phyloP scores from a whole-genome alignment of 1,284 basidiomycete genomes.

The Ustilago shanxiensis region DNA sequence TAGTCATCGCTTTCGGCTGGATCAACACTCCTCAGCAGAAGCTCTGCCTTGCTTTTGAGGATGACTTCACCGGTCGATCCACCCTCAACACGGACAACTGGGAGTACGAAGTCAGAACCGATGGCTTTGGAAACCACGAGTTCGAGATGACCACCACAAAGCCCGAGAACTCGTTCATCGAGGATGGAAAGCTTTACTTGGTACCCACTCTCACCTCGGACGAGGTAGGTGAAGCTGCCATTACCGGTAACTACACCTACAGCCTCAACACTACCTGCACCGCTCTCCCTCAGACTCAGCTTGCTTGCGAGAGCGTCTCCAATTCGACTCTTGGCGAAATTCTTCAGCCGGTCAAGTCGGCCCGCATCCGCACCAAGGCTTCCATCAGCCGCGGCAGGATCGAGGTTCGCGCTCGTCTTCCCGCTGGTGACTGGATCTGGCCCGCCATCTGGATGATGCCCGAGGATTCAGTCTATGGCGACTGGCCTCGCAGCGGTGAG shows the following conservation, averaged over 20 bases:
- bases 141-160: slow-evolving; percentile 88
- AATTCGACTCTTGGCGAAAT: slow-evolving; percentile 72
- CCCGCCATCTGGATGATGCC: slow-evolving; percentile 88
- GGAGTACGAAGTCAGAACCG: slow-evolving; percentile 82
- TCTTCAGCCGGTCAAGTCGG: slow-evolving; percentile 84
- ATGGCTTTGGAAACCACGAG: slow-evolving; percentile 86
- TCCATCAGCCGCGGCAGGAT: slow-evolving; percentile 83
- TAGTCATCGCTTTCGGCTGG: slow-evolving; percentile 38
- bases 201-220: slow-evolving; percentile 88
- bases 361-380: slow-evolving; percentile 80
- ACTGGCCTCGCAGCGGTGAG: slow-evolving; percentile 82
- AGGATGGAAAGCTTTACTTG: slow-evolving; percentile 82
- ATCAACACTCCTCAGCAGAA: slow-evolving; percentile 39
- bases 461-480: slow-evolving; percentile 77
- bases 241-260: slow-evolving; percentile 80
- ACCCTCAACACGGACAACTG: slow-evolving; percentile 71
- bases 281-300: slow-evolving; percentile 75
- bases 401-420: slow-evolving; percentile 83
- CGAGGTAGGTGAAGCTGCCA: slow-evolving; percentile 75
- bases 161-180: slow-evolving; percentile 81
- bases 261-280: slow-evolving; percentile 81
- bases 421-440: slow-evolving; percentile 81
- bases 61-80: slow-evolving; percentile 25
- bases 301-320: slow-evolving; percentile 72
- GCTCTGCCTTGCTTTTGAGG: slow-evolving; percentile 30